These are phyloP conservation scores for Bonia amplexicaulis DNA, from an alignment of 176 grass and related monocot species.

Conservation along the genomic window DNA sequence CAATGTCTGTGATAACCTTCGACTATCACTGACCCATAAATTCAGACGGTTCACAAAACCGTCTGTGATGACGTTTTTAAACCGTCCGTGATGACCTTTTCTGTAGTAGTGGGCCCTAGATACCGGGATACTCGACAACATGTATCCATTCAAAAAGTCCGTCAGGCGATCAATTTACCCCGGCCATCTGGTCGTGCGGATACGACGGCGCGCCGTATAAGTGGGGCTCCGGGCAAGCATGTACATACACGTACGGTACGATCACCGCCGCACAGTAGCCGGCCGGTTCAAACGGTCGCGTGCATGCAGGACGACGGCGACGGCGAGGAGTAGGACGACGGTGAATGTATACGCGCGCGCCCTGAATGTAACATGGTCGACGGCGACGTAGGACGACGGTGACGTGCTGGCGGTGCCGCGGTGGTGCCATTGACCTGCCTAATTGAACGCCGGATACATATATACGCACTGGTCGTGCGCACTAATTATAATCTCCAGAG, in stretches of 20 bases:
- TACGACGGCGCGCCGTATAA: background rate
- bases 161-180: background rate
- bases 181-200: background rate
- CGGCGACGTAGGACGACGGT: background rate
- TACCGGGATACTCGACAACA: too few species aligned
- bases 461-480: background rate
- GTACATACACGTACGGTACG: too few species aligned
- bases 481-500: background rate
- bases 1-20: too few species aligned
- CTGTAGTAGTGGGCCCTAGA: too few species aligned
- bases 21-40: too few species aligned
- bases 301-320: background rate
- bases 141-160: background rate
- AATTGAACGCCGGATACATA: background rate
- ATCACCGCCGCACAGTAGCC: background rate
- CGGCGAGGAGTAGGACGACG: too few species aligned
- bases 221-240: background rate
- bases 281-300: background rate
- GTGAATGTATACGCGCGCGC: too few species aligned
- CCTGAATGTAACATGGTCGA: background rate
- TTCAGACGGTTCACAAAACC: too few species aligned
- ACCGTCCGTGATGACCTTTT: too few species aligned
- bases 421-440: slow-evolving; percentile 1
- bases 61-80: too few species aligned
- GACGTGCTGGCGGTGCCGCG: background rate